Evolutionary conservation across 1,139 yeast genomes (phyloP).

Genomic region (Petasospora rhodanensis): DNA sequence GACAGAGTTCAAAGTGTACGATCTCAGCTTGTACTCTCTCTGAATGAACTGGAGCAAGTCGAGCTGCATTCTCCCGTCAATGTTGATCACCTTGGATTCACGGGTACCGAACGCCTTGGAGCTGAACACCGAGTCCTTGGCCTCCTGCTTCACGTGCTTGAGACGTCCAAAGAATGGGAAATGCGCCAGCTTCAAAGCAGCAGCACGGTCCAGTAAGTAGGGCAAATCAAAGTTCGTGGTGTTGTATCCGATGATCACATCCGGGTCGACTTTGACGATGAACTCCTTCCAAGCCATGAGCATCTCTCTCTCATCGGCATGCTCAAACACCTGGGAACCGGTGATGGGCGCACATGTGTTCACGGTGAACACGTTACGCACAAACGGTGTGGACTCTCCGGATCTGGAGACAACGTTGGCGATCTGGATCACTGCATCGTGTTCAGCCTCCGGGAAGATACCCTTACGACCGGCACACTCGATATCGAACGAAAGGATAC

Average conservation of each 20-base stretch:
- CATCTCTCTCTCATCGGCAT: slow-evolving; percentile 76
- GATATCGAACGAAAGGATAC: slow-evolving; percentile 91
- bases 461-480: slow-evolving; percentile 99
- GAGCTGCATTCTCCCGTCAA: slow-evolving; percentile 93
- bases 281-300: slow-evolving; percentile 82
- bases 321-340: slow-evolving; percentile 84
- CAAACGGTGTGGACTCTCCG: slow-evolving; percentile 84
- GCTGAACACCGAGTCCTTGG: slow-evolving; percentile 77
- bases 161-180: slow-evolving; percentile 91
- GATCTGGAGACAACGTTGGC: slow-evolving; percentile 87
- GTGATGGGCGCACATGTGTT: slow-evolving; percentile 89
- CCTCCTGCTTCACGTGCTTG: slow-evolving; percentile 61
- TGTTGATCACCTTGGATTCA: slow-evolving; percentile 85
- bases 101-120: slow-evolving; percentile 97
- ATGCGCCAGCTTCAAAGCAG: slow-evolving; percentile 55
- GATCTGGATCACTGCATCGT: slow-evolving; percentile 93
- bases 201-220: slow-evolving; percentile 82
- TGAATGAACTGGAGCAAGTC: slow-evolving; percentile 91
- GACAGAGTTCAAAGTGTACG: slow-evolving; percentile 92
- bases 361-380: slow-evolving; percentile 91
- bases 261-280: slow-evolving; percentile 82
- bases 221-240: slow-evolving; percentile 95
- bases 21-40: slow-evolving; percentile 90
- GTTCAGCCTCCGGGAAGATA: slow-evolving; percentile 89
- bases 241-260: slow-evolving; percentile 94